These are phyloP conservation scores for Malbranchea cinnamomea DNA, from an alignment of 2,329 filamentous ascomycete species.

Conservation along the genomic window DNA sequence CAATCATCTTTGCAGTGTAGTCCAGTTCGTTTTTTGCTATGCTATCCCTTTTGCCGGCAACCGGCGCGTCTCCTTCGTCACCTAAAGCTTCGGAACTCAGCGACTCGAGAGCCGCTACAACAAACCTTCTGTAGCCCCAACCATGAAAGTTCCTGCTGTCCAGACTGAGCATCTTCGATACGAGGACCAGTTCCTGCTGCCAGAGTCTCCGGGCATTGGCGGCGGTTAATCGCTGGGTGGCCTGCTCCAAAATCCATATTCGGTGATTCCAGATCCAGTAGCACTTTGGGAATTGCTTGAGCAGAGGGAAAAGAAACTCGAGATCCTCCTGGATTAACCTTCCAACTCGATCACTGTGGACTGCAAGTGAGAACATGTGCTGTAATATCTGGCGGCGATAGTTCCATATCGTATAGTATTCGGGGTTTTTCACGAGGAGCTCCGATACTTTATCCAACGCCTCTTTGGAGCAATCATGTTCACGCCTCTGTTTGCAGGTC, in stretches of 20 bases:
- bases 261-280: constrained; percentile 99
- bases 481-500: constrained; percentile 19
- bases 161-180: constrained; percentile 71
- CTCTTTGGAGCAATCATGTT: constrained; percentile 27
- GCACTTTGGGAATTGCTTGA: constrained; percentile 82
- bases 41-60: constrained; percentile 36
- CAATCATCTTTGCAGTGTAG: constrained; percentile 84
- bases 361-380: constrained; percentile 35
- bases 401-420: constrained; percentile 37
- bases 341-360: constrained; percentile 28
- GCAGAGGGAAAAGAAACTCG: constrained; percentile 65
- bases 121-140: constrained; percentile 75
- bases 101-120: constrained; percentile 60
- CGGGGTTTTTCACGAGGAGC: constrained; percentile 30
- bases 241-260: constrained; percentile 64
- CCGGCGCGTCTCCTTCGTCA: constrained; percentile 1
- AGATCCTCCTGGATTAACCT: constrained; percentile 58
- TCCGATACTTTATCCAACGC: constrained; percentile 30
- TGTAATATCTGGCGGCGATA: constrained; percentile 53
- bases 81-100: constrained; percentile 17
- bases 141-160: constrained; percentile 93
- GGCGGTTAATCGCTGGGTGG: constrained; percentile 46
- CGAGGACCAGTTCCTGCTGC: constrained; percentile 68
- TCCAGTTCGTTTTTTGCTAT: constrained; percentile 70
- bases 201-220: constrained; percentile 51